phyloP scores from a whole-genome alignment of 2,329 filamentous ascomycete species.

The Phaeosphaeriaceae sp. region DNA sequence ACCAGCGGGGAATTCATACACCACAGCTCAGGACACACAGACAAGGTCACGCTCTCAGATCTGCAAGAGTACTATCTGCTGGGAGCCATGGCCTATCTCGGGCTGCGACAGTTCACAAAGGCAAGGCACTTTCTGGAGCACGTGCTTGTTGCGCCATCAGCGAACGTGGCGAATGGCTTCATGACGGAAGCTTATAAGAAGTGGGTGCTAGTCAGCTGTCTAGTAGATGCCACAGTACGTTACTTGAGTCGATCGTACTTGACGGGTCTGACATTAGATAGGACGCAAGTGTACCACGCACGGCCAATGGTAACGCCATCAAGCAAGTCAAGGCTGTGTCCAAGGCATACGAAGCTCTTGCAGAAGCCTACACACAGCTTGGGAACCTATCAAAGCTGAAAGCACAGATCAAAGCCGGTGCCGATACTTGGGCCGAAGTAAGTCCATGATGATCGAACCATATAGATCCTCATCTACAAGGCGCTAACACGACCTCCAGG shows the following conservation, averaged over 20 bases:
- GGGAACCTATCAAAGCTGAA: conserved; percentile 62
- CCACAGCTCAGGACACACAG: conserved; percentile 63
- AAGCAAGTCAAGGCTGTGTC: conserved; percentile 66
- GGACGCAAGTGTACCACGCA: conserved; percentile 62
- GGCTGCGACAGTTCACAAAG: conserved; percentile 50
- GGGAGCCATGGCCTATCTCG: conserved; percentile 57
- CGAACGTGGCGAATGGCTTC: conserved; percentile 71
- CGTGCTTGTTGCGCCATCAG: conserved; percentile 68
- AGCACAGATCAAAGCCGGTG: conserved; percentile 67
- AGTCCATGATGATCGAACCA: conserved; percentile 28
- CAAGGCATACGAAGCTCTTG: conserved; percentile 75
- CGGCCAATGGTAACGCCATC: conserved; percentile 60
- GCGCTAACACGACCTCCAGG: conserved; percentile 50
- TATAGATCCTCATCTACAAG: conserved; percentile 7
- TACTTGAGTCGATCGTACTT: conserved; percentile 18
- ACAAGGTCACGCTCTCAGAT: conserved; percentile 57
- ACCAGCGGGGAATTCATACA: conserved; percentile 66
- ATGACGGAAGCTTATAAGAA: conserved; percentile 93
- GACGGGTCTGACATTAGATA: conserved; percentile 33
- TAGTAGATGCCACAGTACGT: conserved; percentile 70
- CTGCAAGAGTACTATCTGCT: conserved; percentile 64
- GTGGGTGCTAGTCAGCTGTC: conserved; percentile 79
- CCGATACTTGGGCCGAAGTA: conserved; percentile 66
- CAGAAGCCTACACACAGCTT: conserved; percentile 67
- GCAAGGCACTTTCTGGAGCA: conserved; percentile 57